A percentile compares a stretch with the other conserved stretches of the same genome.
Evolutionary conservation across 371 early-diverging fungal genomes (phyloP).

Genomic region (Syncephalastrum monosporum): DNA sequence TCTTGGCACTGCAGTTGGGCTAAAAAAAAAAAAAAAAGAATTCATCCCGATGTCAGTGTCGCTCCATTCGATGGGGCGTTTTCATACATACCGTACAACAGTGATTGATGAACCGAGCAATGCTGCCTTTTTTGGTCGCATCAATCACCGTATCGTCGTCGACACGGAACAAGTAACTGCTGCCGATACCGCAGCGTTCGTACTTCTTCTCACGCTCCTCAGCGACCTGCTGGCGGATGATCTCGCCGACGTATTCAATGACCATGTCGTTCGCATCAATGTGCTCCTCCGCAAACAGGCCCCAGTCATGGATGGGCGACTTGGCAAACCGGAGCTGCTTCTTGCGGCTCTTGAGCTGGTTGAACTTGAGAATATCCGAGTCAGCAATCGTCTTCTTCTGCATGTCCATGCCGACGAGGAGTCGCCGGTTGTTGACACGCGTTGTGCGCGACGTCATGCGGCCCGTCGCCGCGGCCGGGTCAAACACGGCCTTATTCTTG

Average conservation of each 20-base stretch:
- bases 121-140: constrained; percentile 97
- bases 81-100: constrained; percentile 79
- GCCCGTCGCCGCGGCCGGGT: constrained; percentile 24
- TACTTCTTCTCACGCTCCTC: constrained; percentile 94
- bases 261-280: constrained; percentile 94
- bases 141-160: constrained; percentile 97
- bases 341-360: constrained; percentile 86
- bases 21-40: constrained; percentile 33
- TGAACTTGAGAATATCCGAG: constrained; percentile 81
- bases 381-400: constrained; percentile 40
- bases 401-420: constrained; percentile 57
- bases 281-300: constrained; percentile 89
- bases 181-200: constrained; percentile 88
- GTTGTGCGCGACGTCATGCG: constrained; percentile 55
- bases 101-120: constrained; percentile 98
- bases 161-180: constrained; percentile 94
- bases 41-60: constrained; percentile 1
- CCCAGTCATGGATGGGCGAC: constrained; percentile 95
- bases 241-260: constrained; percentile 98
- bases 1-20: constrained; percentile 97
- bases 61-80: not conserved
- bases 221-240: constrained; percentile 93
- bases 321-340: constrained; percentile 88
- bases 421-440: constrained; percentile 64
- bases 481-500: constrained; percentile 46